Evolutionary conservation across 306 rosid species (phyloP), one percentile per base, ranked within the genome.

Genomic region (Hippophae gyantsensis): DNA sequence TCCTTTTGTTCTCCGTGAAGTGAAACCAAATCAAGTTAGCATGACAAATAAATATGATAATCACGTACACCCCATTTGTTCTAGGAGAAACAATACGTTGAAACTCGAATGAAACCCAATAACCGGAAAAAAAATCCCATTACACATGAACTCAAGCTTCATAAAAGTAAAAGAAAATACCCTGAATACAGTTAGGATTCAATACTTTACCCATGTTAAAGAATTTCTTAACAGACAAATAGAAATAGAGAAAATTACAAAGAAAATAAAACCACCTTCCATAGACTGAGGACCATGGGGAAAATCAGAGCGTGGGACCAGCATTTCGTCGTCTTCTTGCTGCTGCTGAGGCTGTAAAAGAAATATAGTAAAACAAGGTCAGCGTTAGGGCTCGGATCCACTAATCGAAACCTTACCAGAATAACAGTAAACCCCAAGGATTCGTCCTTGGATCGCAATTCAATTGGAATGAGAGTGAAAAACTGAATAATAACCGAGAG

Each of bases 201-300:
- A 32, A 2, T 32, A 1, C 38, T 32, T 32, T 32, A 32, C 38
- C 38, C 38, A 32, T 2, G 3, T 32, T 32, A 4, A 32, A 32
- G 38, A 32, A 32, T 32, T 32, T 48, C 3, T 6, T 9, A 54
- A 18, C 2, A 14, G n/a, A 48, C n/a, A n/a, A 43, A n/a, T n/a
- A 48, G 42, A 14, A 40, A 18, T 9, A 65, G 56, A 18, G 18
- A 47, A 10, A 14, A 50, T 47, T 9, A 48, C 10, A 23, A 9
- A 6, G 7, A 8, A 46, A 42, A 40, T 13, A 3, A 0, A 25
- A 9, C 12, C 25, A 80, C 85, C 81, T 76, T 82, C 82, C 82
- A 80, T 80, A 11, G 86, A 83, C 63, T 75, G 80, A 32, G 86
- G 89, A 46, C 79, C 86, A 44, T 67, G 68, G 5, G 76, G 65